A percentile compares a stretch with the other conserved stretches of the same genome.
Conservation (phyloP, 352 stramenopile species). For the Globisporangium yorkense region DNA sequence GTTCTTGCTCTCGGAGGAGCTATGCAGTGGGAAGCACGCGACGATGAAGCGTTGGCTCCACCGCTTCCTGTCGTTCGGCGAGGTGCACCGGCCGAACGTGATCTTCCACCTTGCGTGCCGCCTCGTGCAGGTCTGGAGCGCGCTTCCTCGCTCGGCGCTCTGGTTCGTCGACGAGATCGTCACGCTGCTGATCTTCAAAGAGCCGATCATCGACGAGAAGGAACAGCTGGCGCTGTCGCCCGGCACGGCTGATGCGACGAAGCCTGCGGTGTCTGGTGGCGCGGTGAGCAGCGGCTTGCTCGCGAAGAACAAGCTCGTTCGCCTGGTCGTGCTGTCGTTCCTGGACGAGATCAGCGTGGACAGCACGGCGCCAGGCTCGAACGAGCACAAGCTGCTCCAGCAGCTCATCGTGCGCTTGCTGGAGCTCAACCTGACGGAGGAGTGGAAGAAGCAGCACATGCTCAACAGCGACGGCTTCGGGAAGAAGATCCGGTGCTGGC, state of each 20-base stretch:
- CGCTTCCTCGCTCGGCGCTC: constrained; percentile 34
- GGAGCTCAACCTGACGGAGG: constrained; percentile 43
- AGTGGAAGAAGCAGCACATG: constrained; percentile 81
- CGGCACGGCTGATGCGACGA: background rate
- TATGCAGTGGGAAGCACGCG: constrained; percentile 16
- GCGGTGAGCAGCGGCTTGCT: constrained; percentile 10
- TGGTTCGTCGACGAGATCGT: constrained; percentile 63
- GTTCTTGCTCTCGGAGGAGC: constrained; percentile 32
- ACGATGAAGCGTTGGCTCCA: constrained; percentile 59
- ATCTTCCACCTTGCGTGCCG: constrained; percentile 72
- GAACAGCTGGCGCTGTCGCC: constrained; percentile 28
- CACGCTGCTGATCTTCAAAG: constrained; percentile 67
- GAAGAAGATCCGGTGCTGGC: constrained; percentile 68
- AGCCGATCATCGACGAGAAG: constrained; percentile 67
- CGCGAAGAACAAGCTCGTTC: constrained; percentile 62
- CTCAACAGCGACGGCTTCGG: constrained; percentile 81
- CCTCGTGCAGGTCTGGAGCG: constrained; percentile 60
- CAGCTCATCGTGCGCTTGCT: constrained; percentile 34
- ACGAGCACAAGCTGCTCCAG: constrained; percentile 27
- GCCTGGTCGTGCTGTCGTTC: constrained; percentile 61
- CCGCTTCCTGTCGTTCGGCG: constrained; percentile 45
- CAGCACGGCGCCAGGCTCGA: constrained; percentile 1
- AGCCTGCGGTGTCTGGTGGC: background rate
- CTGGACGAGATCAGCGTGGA: constrained; percentile 49
- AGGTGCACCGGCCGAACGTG: constrained; percentile 61